phyloP scores from a whole-genome alignment of 805 yeast species.

The Saturnispora zaruensis region DNA sequence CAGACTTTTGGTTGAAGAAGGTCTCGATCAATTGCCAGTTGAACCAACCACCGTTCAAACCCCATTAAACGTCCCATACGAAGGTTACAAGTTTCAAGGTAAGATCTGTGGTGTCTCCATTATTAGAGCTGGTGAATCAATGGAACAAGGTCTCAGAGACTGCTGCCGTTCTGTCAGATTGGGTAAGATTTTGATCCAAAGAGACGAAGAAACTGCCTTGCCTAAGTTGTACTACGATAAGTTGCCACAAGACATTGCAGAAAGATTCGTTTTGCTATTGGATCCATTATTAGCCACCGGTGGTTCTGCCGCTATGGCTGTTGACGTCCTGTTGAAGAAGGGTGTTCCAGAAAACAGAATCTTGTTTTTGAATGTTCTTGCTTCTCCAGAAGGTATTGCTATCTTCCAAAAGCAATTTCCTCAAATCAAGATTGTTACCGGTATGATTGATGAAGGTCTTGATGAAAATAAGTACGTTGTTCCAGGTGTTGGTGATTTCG shows the following conservation, averaged over 20 bases:
- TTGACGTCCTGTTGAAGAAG: conserved; percentile 75
- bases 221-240: conserved; percentile 92
- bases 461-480: conserved; percentile 78
- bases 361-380: conserved; percentile 80
- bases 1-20: conserved; percentile 88
- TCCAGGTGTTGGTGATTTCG: conserved; percentile 97
- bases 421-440: conserved; percentile 80
- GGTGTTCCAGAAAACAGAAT: conserved; percentile 88
- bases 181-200: conserved; percentile 92
- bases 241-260: conserved; percentile 84
- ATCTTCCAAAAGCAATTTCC: conserved; percentile 76
- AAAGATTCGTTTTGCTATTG: conserved; percentile 79
- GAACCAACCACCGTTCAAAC: conserved; percentile 58
- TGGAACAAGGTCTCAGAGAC: conserved; percentile 97
- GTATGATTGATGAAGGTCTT: conserved; percentile 81
- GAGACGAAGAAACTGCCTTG: conserved; percentile 95
- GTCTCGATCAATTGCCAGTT: conserved; percentile 91
- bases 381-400: conserved; percentile 89
- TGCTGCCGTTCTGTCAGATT: conserved; percentile 94
- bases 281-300: conserved; percentile 99
- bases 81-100: conserved; percentile 78
- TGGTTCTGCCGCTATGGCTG: conserved; percentile 96
- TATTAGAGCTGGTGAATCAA: conserved; percentile 97
- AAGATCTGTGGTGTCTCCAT: conserved; percentile 97
- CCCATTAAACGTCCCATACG: conserved; percentile 61